Base-by-base conservation (phyloP, 306 rosid species). In the Cercis canadensis region DNA sequence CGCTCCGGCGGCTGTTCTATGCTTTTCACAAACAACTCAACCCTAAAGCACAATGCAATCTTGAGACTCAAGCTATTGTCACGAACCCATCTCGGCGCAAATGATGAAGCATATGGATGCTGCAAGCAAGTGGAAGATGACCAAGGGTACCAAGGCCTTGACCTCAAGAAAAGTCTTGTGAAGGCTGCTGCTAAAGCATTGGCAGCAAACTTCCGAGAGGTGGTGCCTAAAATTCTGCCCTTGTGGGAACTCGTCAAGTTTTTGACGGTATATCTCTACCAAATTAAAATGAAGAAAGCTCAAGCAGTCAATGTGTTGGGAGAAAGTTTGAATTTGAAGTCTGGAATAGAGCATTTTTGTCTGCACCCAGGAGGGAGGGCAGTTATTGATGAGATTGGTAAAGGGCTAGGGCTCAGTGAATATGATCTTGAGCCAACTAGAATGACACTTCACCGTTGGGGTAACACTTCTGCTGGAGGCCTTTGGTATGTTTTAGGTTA, bases 401-500 rank as follows among this genome's bases (percentile, higher is more conserved):
- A 64, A 46, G 74, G 87, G 40, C 64, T 86, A 34, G 80, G 74
- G 0, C 52, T 80, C n/a, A 74, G 24, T 17, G 87, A 70, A 11
- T 50, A 80, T 45, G 87, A 86, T 49, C 49, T 82, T 2, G 90
- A 86, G 80, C 90, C 85, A 2, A 69, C 85, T 8, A 70, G 87
- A 72, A 80, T 77, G 90, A 77, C 87, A 0, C 87, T 86, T 15
- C 75, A 80, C 61, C 73, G 87, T 24, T 86, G 80, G 53, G 90
- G 90, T 0, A 86, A 86, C 83, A 85, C 89, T 1, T 85, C 89
- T 0, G 76, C 89, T 3, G 87, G 77, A 16, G 81, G 89, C 4
- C 72, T 82, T 41, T 85, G 89, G 89, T 85, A 85, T 65, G 87
- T 81, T 43, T 72, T 83, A 29, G 85, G 90, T 13, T 82, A 80